A percentile compares a stretch with the other conserved stretches of the same genome.
Evolutionary conservation across 2,329 filamentous ascomycete genomes (phyloP).

Genomic region (Macrophomina pseudophaseolina): DNA sequence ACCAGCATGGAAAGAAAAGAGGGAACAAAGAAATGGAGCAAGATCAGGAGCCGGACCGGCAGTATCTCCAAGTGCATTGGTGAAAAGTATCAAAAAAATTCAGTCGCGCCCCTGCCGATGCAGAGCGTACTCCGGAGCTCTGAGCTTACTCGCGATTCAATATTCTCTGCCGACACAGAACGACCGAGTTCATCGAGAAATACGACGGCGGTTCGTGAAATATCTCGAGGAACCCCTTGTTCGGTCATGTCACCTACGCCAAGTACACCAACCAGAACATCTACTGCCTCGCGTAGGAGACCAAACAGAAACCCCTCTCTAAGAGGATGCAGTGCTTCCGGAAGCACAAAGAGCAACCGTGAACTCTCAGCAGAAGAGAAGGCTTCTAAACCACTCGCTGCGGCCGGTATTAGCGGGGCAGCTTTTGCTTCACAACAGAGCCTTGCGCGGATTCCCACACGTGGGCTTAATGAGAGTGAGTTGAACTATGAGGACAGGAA

Average conservation of each 20-base stretch:
- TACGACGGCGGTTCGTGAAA: conserved; percentile 64
- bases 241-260: conserved; percentile 64
- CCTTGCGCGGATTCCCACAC: conserved; percentile 53
- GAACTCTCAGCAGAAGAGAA: conserved; percentile 46
- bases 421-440: conserved; percentile 59
- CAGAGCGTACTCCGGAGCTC: conserved; percentile 85
- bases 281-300: conserved; percentile 9
- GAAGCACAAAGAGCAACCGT: conserved; percentile 49
- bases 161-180: conserved; percentile 82
- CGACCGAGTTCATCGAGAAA: conserved; percentile 68
- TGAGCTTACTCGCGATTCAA: conserved; percentile 85
- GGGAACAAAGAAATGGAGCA: conserved; percentile 54
- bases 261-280: conserved; percentile 59
- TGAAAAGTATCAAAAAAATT: conserved; percentile 58
- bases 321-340: conserved; percentile 50
- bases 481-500: neutral
- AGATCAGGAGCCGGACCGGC: conserved; percentile 57
- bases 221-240: conserved; percentile 61
- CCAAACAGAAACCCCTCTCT: conserved; percentile 60
- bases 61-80: conserved; percentile 58
- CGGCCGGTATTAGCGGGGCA: conserved; percentile 41
- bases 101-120: conserved; percentile 83
- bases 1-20: conserved; percentile 58
- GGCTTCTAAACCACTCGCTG: conserved; percentile 40
- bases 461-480: conserved; percentile 49